Evolutionary conservation across 192 early-diverging fungal genomes (phyloP), one percentile per base, ranked within the genome.

Genomic region (Geranomyces michiganensis): DNA sequence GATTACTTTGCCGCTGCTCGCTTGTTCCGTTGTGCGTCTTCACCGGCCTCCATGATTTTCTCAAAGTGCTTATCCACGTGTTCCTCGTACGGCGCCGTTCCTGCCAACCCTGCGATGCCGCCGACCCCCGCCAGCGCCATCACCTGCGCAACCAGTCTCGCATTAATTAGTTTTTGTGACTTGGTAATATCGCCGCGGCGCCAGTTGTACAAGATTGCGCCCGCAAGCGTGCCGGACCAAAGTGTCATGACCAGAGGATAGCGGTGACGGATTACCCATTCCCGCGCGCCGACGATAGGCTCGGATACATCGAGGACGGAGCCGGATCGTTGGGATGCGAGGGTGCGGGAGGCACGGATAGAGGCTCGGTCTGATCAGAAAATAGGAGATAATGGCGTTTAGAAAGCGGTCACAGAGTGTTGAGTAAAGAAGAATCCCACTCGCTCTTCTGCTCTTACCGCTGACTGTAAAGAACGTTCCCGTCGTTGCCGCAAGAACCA

Each of bases 401-500:
- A n/a, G n/a, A n/a, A 47, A 14, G 46, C 46, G 46, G 46, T 19
- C 46, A 47, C 12, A 14, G 46, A 47, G 46, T 47, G 46, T 47
- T n/a, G n/a, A 41, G 36, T 3, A 41, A 41, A 27, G 6, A 53
- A 24, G 7, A n/a, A 24, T 53, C 5, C 10, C 36, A 41, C 10
- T 41, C 36, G 3, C 36, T 41, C 5, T 10, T 41, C 3, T 10
- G 36, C 5, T 9, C 49, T 0, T 46, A 60, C 63, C 63, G 7
- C 61, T 26, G 2, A 72, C 70, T 22, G 66, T 74, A 53, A 74
- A 67, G 73, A 68, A 74, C n/a, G 71, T 74, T 29, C 65, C 73
- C 13, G 73, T 68, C 27, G 65, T 62, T 5, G 49, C 45, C 8
- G 29, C 73, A 22, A 68, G 56, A 31, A 58, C 45, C 2, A 74